Conservation (phyloP, 306 rosid genomes). For the Astragalus membranaceus region DNA sequence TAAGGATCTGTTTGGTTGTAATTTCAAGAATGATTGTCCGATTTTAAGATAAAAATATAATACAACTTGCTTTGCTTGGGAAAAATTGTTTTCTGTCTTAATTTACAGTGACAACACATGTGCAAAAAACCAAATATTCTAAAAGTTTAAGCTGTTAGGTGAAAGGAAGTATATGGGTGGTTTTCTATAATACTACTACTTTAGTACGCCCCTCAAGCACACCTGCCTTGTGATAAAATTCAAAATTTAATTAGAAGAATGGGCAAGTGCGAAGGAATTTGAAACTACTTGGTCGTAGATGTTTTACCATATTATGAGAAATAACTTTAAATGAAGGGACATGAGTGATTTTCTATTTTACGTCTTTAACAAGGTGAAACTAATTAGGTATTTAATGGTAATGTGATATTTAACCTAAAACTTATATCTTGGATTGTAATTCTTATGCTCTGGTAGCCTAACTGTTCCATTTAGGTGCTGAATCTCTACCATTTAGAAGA, state of each 20-base stretch:
- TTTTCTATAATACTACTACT: not conserved
- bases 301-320: not conserved
- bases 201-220: not conserved
- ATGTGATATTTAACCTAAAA: not conserved
- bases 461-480: constrained; percentile 35
- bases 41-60: not conserved
- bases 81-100: not conserved
- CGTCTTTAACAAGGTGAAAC: constrained; percentile 5
- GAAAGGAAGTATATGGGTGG: not conserved
- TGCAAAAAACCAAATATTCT: not conserved
- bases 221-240: not conserved
- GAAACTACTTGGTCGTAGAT: not conserved
- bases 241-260: not conserved
- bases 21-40: not conserved
- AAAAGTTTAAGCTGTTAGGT: not conserved
- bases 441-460: constrained; percentile 7
- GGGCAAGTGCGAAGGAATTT: not conserved
- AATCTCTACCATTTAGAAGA: constrained; percentile 46
- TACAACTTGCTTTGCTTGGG: not conserved
- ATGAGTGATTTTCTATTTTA: not conserved
- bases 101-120: not conserved
- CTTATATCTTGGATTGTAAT: not conserved
- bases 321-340: not conserved
- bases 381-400: not conserved
- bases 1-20: not conserved